Percentiles rank a stretch among this genome's conserved stretches.
Evolutionary conservation across 2,329 filamentous ascomycete genomes (phyloP).

Genomic region (Emergomyces orientalis): DNA sequence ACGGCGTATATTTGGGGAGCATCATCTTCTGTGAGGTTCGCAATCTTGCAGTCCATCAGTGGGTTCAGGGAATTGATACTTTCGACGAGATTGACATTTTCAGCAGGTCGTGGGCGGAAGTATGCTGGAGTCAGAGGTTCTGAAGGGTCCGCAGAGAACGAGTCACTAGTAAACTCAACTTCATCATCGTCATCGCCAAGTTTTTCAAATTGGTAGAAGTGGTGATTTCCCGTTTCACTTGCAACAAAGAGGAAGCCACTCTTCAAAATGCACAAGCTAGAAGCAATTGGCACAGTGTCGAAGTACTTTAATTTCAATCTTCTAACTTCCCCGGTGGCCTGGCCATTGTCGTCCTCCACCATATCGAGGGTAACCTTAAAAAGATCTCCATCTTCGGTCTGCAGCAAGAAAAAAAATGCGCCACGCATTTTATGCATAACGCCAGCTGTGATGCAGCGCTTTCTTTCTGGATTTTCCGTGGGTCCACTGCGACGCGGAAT

Average conservation of each 20-base stretch:
- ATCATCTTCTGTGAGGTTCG: slow-evolving; percentile 83
- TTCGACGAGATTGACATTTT: slow-evolving; percentile 78
- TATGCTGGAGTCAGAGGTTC: slow-evolving; percentile 68
- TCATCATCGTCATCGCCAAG: slow-evolving; percentile 93
- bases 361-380: slow-evolving; percentile 96
- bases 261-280: slow-evolving; percentile 83
- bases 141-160: slow-evolving; percentile 66
- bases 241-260: slow-evolving; percentile 92
- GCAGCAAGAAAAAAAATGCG: slow-evolving; percentile 93
- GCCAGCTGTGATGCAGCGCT: slow-evolving; percentile 75
- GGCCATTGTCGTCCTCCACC: slow-evolving; percentile 68
- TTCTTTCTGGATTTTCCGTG: slow-evolving; percentile 85
- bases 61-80: slow-evolving; percentile 85
- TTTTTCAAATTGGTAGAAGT: slow-evolving; percentile 96
- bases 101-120: slow-evolving; percentile 68
- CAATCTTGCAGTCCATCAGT: slow-evolving; percentile 80
- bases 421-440: slow-evolving; percentile 98
- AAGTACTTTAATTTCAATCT: slow-evolving; percentile 94
- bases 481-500: slow-evolving; percentile 80
- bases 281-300: slow-evolving; percentile 83
- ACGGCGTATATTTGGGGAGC: slow-evolving; percentile 94
- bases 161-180: slow-evolving; percentile 71
- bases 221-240: slow-evolving; percentile 84
- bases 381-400: slow-evolving; percentile 94
- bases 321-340: slow-evolving; percentile 70